Evolutionary conservation across 371 early-diverging fungal species (phyloP).

Genomic region (Mortierella sp.): DNA sequence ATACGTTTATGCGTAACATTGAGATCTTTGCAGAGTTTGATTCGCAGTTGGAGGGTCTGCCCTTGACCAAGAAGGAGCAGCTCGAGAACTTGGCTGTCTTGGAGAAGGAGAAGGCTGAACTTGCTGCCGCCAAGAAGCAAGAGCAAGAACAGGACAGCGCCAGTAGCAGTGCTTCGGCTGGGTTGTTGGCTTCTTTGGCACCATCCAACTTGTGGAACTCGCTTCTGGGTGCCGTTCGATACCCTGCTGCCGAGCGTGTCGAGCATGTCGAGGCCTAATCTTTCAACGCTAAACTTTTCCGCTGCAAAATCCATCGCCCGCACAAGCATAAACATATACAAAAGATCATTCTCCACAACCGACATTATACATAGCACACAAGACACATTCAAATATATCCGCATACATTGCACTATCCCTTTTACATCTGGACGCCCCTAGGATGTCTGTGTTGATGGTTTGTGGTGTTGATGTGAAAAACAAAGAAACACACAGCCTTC

Average conservation of each 20-base stretch:
- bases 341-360: not conserved
- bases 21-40: constrained; percentile 53
- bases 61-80: constrained; percentile 26
- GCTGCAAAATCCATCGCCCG: not conserved
- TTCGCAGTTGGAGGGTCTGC: constrained; percentile 28
- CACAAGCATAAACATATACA: not conserved
- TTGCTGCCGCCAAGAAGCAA: constrained; percentile 19
- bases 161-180: not conserved
- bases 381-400: no score
- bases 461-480: no score
- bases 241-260: constrained; percentile 6
- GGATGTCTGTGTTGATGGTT: no score
- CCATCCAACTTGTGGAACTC: constrained; percentile 31
- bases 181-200: not conserved
- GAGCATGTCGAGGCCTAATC: not conserved
- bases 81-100: constrained; percentile 7
- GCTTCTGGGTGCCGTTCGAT: constrained; percentile 17
- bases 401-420: no score
- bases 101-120: constrained; percentile 17
- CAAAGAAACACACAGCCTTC: no score
- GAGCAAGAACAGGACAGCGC: not conserved
- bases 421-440: no score
- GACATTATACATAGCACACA: not conserved
- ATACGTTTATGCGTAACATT: constrained; percentile 37
- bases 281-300: not conserved